Percentiles rank a stretch among this genome's conserved stretches.
Evolutionary conservation across 2,329 filamentous ascomycete species (phyloP).

Genomic region (Acrodontium crateriforme): DNA sequence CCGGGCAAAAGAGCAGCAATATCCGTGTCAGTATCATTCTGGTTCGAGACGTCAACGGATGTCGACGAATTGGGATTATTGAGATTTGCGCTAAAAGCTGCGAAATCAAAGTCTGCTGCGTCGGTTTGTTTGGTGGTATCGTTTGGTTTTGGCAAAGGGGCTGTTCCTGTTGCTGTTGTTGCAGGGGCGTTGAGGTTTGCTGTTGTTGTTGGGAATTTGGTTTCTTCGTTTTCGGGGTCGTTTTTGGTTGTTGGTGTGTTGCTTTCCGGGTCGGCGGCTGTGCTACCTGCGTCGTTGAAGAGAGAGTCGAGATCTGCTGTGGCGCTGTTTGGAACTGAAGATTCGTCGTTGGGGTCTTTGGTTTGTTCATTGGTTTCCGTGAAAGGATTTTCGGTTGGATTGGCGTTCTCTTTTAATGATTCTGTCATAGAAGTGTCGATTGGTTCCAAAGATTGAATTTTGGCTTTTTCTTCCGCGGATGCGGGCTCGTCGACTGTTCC

Average conservation of each 20-base stretch:
- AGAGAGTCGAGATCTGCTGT: conserved; percentile 22
- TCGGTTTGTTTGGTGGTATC: neutral
- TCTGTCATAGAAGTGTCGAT: conserved; percentile 1
- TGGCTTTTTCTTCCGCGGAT: neutral
- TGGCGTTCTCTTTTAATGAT: neutral
- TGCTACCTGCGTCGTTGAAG: conserved; percentile 18
- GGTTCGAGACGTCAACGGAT: too few species aligned
- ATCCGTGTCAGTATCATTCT: conserved; percentile 14
- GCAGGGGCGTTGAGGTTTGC: too few species aligned
- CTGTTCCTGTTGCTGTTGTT: too few species aligned
- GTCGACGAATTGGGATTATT: too few species aligned
- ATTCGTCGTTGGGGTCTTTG: conserved; percentile 2
- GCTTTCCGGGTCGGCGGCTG: conserved; percentile 3
- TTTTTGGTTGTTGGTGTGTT: neutral
- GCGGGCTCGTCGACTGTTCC: neutral
- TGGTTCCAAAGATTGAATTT: neutral
- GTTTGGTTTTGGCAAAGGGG: too few species aligned
- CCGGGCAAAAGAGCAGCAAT: conserved; percentile 27
- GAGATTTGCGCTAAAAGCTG: conserved; percentile 13
- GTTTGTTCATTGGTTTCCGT: conserved; percentile 1
- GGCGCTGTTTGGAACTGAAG: conserved; percentile 7
- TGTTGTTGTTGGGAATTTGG: too few species aligned
- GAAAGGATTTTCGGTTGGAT: neutral
- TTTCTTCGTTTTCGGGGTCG: neutral
- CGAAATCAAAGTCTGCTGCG: conserved; percentile 21